Conservation (phyloP, 495 filamentous ascomycete genomes). For the Copromyces sp. region DNA sequence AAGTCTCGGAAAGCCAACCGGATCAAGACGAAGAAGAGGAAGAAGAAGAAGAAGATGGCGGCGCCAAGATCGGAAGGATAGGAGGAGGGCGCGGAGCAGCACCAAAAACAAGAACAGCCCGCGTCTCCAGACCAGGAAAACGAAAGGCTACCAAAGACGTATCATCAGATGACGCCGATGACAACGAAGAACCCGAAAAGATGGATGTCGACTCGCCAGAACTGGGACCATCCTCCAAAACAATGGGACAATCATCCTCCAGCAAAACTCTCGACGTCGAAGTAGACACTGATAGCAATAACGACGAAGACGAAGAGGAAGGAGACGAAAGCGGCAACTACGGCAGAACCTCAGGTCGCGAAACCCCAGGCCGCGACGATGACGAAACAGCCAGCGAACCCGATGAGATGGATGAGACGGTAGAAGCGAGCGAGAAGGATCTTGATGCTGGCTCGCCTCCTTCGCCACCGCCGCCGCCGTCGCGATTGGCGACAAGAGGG, state of each 20-base stretch:
- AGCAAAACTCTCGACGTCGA: neutral
- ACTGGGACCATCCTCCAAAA: neutral
- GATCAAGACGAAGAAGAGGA: neutral
- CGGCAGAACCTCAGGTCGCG: conserved; percentile 8
- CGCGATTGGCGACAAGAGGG: conserved; percentile 5
- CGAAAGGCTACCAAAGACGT: conserved; percentile 34
- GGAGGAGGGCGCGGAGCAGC: conserved; percentile 1
- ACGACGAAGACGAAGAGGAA: conserved; percentile 10
- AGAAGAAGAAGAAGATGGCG: neutral
- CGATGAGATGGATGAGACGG: conserved; percentile 26
- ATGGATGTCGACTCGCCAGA: conserved; percentile 47
- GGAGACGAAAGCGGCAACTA: conserved; percentile 12
- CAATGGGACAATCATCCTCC: neutral
- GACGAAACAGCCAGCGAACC: conserved; percentile 35
- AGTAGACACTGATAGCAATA: neutral
- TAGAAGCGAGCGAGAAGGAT: neutral
- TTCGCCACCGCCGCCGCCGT: conserved; percentile 8
- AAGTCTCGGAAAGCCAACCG: neutral
- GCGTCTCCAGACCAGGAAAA: conserved; percentile 35
- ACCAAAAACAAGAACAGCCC: conserved; percentile 12
- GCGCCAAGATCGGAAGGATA: neutral
- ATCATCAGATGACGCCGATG: conserved; percentile 25
- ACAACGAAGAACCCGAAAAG: conserved; percentile 39
- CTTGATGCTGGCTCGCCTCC: conserved; percentile 14
- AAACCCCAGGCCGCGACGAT: conserved; percentile 30